Evolutionary conservation across 129 eudicot species (phyloP).

Genomic region (Silybum marianum): DNA sequence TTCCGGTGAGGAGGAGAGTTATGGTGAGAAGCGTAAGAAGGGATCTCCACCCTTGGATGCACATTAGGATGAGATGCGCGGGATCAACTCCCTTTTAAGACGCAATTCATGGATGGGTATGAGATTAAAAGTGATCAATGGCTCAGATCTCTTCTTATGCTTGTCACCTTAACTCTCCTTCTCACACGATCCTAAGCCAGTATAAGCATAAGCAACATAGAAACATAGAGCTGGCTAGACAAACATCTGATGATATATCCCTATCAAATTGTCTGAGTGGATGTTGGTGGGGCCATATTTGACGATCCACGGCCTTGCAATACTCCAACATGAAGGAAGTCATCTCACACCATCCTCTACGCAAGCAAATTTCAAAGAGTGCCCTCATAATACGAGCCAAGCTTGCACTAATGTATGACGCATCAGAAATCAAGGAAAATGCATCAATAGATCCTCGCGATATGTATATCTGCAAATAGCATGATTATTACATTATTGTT

Average conservation of each 20-base stretch:
- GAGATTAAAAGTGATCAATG: no score
- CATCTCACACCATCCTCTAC: conserved; percentile 99
- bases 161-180: no score
- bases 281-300: conserved; percentile 98
- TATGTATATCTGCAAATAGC: conserved; percentile 67
- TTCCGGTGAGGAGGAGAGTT: no score
- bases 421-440: conserved; percentile 93
- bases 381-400: conserved; percentile 99
- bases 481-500: conserved; percentile 19
- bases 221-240: conserved; percentile 24
- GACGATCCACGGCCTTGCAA: conserved; percentile 99
- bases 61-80: no score
- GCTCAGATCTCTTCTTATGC: no score
- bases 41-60: no score
- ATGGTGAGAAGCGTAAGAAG: no score
- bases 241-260: conserved; percentile 80
- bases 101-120: no score
- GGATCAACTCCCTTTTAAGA: no score
- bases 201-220: neutral
- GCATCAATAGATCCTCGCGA: conserved; percentile 87
- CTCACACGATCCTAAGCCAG: no score
- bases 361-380: conserved; percentile 92
- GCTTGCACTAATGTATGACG: conserved; percentile 94
- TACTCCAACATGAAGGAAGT: conserved; percentile 90
- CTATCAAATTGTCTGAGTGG: conserved; percentile 94